Base-by-base conservation (phyloP, 1,139 yeast species). In the Tardiomyces digboiensis region DNA sequence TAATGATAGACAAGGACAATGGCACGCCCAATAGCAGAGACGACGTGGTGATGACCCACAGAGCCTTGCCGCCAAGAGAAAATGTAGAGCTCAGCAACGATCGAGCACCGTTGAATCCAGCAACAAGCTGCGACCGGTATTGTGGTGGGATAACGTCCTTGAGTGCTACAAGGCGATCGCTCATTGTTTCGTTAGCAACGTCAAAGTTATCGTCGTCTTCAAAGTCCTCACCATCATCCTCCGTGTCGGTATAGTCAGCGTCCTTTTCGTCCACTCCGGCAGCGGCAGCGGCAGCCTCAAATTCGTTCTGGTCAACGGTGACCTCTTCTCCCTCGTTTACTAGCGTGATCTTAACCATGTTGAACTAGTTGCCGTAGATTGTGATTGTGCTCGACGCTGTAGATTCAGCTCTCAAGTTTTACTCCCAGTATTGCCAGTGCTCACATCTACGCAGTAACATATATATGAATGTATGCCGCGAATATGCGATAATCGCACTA, bases 1-100 rank as follows among this genome's bases (percentile, higher is more conserved):
- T 80, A 59, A 89, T 75, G 55, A 89, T 84, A 44, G 96, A 85
- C 60, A 91, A 73, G 7, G 96, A 82, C 56, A 87, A 74, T 51
- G 98, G 98, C 45, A 88, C 95, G 61, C 97, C 97, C 59, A 91
- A 72, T 53, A 91, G 76, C 58, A 93, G 70, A 37, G 87, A 80
- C 44, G 93, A 78, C 18, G 97, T 82, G 29, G 97, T 81, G 50
- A 87, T 57, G 48, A 82, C 74, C 97, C 97, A 93, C 52, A 89
- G 72, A 42, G 84, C 70, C 56, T 75, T 75, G 48, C 97, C 96
- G 46, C 86, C 73, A 55, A 75, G 77, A 18, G 40, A n/a, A 19
- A 42, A 46, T 8, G 44, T 44, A 19, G 47, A 38, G 38, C 42
- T 43, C 49, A 69, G 61, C 47, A 79, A 67, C 33, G 79, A 72